Percentiles rank a stretch among this genome's conserved stretches.
Conservation (phyloP, 169 alveolate genomes). For the Plasmodium berghei region DNA sequence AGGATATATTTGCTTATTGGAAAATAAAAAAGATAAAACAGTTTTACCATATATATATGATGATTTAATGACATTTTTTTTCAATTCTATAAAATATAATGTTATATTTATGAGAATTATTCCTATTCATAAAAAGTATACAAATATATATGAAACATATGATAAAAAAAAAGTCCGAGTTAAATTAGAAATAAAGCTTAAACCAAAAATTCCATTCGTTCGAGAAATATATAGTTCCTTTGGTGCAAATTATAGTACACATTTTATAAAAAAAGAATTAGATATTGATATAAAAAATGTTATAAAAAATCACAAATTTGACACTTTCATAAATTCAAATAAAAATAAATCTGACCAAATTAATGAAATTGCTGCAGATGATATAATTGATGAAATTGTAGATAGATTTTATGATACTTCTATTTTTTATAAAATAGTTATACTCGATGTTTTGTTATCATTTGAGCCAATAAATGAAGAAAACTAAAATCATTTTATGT, state of each 20-base stretch:
- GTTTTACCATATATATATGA: conserved; percentile 68
- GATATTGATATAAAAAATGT: conserved; percentile 83
- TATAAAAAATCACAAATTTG: conserved; percentile 76
- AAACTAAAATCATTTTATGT: neutral
- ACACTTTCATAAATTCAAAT: conserved; percentile 33
- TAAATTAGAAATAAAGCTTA: conserved; percentile 57
- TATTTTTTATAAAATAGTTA: conserved; percentile 80
- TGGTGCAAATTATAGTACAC: conserved; percentile 80
- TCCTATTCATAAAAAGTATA: conserved; percentile 54
- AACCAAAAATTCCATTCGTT: conserved; percentile 81
- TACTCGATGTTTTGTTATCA: conserved; percentile 76
- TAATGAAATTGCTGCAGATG: conserved; percentile 44
- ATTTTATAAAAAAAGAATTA: conserved; percentile 81
- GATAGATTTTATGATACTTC: conserved; percentile 84
- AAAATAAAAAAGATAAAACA: conserved; percentile 29
- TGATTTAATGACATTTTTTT: conserved; percentile 65
- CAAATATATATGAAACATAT: conserved; percentile 50
- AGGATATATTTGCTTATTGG: conserved; percentile 58
- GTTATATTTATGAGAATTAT: conserved; percentile 34
- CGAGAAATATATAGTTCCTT: conserved; percentile 81
- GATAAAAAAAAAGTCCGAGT: conserved; percentile 57
- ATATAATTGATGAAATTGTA: conserved; percentile 78
- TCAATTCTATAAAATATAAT: conserved; percentile 46
- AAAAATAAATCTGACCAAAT: conserved; percentile 14
- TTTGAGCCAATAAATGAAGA: conserved; percentile 12